Evolutionary conservation across 768 basidiomycete genomes (phyloP).

Genomic region (Boletus rex-veris): DNA sequence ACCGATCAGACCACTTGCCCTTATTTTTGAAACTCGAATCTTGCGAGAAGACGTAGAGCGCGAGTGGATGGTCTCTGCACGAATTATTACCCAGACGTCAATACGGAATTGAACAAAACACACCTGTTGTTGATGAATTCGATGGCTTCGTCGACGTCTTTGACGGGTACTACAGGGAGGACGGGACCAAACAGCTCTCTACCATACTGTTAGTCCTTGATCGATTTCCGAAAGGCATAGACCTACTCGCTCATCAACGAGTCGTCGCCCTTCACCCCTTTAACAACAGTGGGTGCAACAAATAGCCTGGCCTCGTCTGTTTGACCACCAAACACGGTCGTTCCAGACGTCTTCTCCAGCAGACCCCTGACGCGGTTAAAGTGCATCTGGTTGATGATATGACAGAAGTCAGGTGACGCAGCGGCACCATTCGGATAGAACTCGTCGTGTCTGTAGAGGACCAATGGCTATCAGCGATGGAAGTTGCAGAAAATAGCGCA

Average conservation of each 20-base stretch:
- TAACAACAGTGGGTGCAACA: conserved; percentile 73
- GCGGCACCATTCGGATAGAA: conserved; percentile 44
- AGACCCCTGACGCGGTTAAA: conserved; percentile 58
- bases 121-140: conserved; percentile 61
- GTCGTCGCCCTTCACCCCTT: conserved; percentile 58
- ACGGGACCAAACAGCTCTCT: conserved; percentile 87
- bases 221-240: not conserved
- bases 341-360: conserved; percentile 65
- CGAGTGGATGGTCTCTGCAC: conserved; percentile 65
- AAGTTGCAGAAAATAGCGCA: not conserved
- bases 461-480: not conserved
- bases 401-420: conserved; percentile 43
- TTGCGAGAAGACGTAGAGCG: conserved; percentile 73
- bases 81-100: not conserved
- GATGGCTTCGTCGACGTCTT: conserved; percentile 68
- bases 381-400: conserved; percentile 52
- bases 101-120: conserved; percentile 9
- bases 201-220: not conserved
- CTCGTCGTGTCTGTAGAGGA: conserved; percentile 18
- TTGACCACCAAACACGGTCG: conserved; percentile 60
- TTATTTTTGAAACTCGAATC: conserved; percentile 57
- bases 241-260: conserved; percentile 74
- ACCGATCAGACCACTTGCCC: conserved; percentile 36
- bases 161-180: conserved; percentile 69
- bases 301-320: conserved; percentile 54